Percentiles rank a stretch among this genome's conserved stretches.
phyloP scores from a whole-genome alignment of 1,284 basidiomycete genomes.

The Phellopilus nigrolimitatus region DNA sequence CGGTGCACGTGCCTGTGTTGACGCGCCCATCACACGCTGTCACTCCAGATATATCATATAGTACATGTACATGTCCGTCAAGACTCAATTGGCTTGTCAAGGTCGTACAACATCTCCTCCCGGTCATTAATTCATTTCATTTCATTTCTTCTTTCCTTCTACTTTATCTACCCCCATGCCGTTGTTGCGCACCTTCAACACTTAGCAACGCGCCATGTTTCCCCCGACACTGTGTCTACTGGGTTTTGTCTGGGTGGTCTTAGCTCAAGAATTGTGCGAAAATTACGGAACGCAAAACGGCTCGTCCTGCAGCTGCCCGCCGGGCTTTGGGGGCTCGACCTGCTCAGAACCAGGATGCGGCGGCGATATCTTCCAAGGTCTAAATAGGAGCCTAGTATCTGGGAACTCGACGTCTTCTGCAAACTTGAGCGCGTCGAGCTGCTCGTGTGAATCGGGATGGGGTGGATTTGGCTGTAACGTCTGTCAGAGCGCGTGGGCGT shows the following conservation, averaged over 20 bases:
- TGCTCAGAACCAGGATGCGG: slow-evolving; percentile 72
- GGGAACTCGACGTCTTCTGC: slow-evolving; percentile 36
- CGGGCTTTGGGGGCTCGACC: slow-evolving; percentile 69
- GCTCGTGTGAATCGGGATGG: slow-evolving; percentile 71
- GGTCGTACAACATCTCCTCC: too few species aligned
- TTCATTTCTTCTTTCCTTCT: too few species aligned
- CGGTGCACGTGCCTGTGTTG: too few species aligned
- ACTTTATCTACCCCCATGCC: too few species aligned
- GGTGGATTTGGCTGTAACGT: slow-evolving; percentile 75
- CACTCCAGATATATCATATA: too few species aligned
- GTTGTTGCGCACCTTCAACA: neutral
- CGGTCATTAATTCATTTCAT: too few species aligned
- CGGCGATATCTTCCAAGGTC: slow-evolving; percentile 72
- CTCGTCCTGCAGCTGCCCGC: slow-evolving; percentile 65
- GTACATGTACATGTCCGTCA: too few species aligned
- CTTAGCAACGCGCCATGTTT: neutral
- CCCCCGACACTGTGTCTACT: neutral
- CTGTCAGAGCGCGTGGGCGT: slow-evolving; percentile 56
- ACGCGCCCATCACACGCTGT: too few species aligned
- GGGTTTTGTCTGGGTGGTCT: neutral
- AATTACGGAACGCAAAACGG: slow-evolving; percentile 62
- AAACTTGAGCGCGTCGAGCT: slow-evolving; percentile 59
- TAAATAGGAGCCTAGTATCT: slow-evolving; percentile 42
- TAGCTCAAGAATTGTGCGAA: slow-evolving; percentile 41
- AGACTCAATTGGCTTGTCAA: too few species aligned